These are phyloP conservation scores for Fusarium sp. DNA, from an alignment of 2,329 filamentous ascomycete species.

Conservation along the genomic window DNA sequence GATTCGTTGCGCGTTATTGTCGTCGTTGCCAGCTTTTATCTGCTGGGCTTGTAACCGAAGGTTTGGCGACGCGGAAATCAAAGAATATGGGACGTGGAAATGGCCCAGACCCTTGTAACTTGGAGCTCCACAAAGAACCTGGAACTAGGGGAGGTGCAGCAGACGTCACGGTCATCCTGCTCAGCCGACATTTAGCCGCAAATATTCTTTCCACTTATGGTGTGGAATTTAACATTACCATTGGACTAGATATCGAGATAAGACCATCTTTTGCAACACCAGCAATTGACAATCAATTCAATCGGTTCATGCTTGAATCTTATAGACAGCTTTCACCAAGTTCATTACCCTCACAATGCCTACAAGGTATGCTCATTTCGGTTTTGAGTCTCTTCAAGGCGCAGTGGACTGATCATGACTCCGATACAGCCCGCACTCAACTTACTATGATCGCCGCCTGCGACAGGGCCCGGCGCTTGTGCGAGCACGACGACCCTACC, in stretches of 20 bases:
- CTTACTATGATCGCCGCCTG: conserved; percentile 92
- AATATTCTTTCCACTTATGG: conserved; percentile 39
- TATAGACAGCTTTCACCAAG: background rate
- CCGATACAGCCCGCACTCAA: conserved; percentile 62
- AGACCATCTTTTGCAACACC: conserved; percentile 10
- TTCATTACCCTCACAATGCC: conserved; percentile 31
- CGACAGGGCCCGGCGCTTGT: conserved; percentile 89
- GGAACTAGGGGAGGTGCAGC: conserved; percentile 33
- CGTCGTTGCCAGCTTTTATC: conserved; percentile 17
- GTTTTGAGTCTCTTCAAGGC: background rate
- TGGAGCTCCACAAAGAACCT: conserved; percentile 34
- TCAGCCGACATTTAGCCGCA: conserved; percentile 44
- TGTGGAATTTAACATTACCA: conserved; percentile 21
- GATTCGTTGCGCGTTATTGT: conserved; percentile 10
- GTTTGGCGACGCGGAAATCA: conserved; percentile 45
- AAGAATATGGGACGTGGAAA: conserved; percentile 41
- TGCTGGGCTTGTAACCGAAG: conserved; percentile 31
- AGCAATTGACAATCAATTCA: conserved; percentile 14
- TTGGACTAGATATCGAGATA: conserved; percentile 16
- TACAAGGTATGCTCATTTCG: conserved; percentile 33
- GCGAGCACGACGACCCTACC: conserved; percentile 89
- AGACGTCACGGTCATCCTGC: conserved; percentile 30
- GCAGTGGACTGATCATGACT: conserved; percentile 39
- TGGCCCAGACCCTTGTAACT: conserved; percentile 39
- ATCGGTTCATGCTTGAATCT: background rate